phyloP scores from a whole-genome alignment of 371 early-diverging fungal species.

The Scutellospora calospora region DNA sequence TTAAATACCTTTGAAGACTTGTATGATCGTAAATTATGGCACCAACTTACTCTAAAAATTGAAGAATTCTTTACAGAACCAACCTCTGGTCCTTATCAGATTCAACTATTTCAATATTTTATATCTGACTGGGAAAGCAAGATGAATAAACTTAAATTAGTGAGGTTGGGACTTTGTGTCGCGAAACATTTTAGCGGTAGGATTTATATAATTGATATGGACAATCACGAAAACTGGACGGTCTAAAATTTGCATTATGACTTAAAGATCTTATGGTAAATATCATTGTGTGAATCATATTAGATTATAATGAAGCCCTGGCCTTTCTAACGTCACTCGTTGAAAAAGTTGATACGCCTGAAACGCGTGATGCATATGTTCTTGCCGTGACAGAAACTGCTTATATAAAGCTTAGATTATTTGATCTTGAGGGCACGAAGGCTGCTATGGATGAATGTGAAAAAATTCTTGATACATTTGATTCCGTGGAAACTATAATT shows the following conservation, averaged over 20 bases:
- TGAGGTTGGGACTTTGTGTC: constrained; percentile 80
- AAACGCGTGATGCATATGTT: constrained; percentile 84
- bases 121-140: constrained; percentile 91
- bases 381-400: constrained; percentile 90
- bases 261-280: not conserved
- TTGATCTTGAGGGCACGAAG: constrained; percentile 83
- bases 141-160: constrained; percentile 92
- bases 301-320: constrained; percentile 70
- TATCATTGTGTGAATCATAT: not conserved
- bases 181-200: constrained; percentile 80
- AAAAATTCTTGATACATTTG: constrained; percentile 81
- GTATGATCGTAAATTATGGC: constrained; percentile 98
- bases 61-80: constrained; percentile 81
- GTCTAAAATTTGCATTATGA: not conserved
- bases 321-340: constrained; percentile 72
- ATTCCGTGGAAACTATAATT: constrained; percentile 88
- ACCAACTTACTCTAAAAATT: constrained; percentile 89
- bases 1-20: constrained; percentile 87
- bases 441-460: constrained; percentile 87
- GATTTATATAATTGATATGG: not conserved
- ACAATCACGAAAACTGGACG: too few relatives aligned
- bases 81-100: constrained; percentile 78
- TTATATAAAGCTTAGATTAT: constrained; percentile 76
- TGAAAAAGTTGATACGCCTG: constrained; percentile 73
- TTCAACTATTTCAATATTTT: constrained; percentile 89